Percentiles rank a stretch among this genome's conserved stretches.
Conservation (phyloP, 1,284 basidiomycete genomes). For the Macrocystidia cucumis region DNA sequence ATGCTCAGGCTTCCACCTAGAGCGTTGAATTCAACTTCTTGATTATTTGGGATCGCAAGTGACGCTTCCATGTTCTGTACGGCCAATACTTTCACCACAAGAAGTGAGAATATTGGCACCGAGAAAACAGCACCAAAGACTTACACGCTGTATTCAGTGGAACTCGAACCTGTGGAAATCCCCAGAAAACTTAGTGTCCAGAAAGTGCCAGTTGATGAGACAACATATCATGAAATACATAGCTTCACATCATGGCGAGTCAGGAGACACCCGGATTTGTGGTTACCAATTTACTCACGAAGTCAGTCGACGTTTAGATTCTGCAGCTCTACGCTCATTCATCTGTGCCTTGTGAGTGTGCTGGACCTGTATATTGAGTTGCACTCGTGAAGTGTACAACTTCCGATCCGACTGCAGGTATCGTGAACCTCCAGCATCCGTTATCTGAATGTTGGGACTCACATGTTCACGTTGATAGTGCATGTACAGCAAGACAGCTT, state of each 20-base stretch:
- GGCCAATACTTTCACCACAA: slow-evolving; percentile 43
- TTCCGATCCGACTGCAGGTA: slow-evolving; percentile 15
- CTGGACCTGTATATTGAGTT: slow-evolving; percentile 55
- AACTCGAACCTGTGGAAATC: slow-evolving; percentile 7
- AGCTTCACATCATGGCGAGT: slow-evolving; percentile 25
- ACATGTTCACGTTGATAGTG: slow-evolving; percentile 23
- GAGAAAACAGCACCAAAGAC: slow-evolving; percentile 45
- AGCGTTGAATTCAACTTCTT: slow-evolving; percentile 64
- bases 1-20: slow-evolving; percentile 70
- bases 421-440: not conserved
- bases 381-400: slow-evolving; percentile 14
- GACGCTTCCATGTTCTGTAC: slow-evolving; percentile 76
- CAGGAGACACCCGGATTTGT: not conserved
- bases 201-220: not conserved
- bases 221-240: slow-evolving; percentile 53
- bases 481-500: slow-evolving; percentile 37
- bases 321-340: slow-evolving; percentile 62
- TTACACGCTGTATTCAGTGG: slow-evolving; percentile 58
- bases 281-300: slow-evolving; percentile 28
- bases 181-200: no score
- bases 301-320: slow-evolving; percentile 65
- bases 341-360: slow-evolving; percentile 71
- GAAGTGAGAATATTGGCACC: slow-evolving; percentile 36
- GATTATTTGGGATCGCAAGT: slow-evolving; percentile 41
- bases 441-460: slow-evolving; percentile 3